A percentile compares a stretch with the other conserved stretches of the same genome.
phyloP scores from a whole-genome alignment of 169 alveolate species.

The Eimeria nieschulzi region DNA sequence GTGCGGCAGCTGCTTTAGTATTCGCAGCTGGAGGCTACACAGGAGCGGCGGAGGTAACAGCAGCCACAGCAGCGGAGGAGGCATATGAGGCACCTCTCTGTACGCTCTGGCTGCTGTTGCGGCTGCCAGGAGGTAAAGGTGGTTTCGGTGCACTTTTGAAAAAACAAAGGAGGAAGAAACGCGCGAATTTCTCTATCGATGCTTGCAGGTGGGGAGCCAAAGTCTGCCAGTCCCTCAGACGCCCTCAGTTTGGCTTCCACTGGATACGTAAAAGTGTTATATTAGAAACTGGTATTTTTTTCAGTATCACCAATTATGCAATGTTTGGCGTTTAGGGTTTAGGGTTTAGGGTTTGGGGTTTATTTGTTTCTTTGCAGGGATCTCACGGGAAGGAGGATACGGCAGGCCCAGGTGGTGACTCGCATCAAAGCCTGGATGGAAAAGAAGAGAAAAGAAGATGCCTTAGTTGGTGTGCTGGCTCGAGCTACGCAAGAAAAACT shows the following conservation, averaged over 20 bases:
- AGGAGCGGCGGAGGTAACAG: background rate
- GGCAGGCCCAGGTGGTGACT: conserved; percentile 81
- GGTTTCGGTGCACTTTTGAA: conserved; percentile 78
- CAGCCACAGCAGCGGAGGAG: background rate
- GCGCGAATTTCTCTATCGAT: conserved; percentile 56
- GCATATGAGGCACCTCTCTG: conserved; percentile 20
- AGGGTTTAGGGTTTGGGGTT: background rate
- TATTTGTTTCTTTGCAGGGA: conserved; percentile 72
- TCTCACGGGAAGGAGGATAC: conserved; percentile 79
- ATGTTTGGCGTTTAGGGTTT: no score
- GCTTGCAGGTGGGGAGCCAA: conserved; percentile 58
- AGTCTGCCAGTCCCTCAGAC: no score
- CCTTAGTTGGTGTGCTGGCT: conserved; percentile 42
- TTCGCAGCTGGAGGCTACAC: conserved; percentile 2
- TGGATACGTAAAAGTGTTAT: no score
- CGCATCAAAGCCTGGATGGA: conserved; percentile 82
- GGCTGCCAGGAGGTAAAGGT: conserved; percentile 80
- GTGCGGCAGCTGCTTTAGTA: conserved; percentile 8
- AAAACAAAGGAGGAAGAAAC: conserved; percentile 48
- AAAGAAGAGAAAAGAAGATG: conserved; percentile 80
- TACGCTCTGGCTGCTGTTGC: conserved; percentile 64
- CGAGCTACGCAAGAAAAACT: conserved; percentile 20
- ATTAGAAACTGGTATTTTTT: no score
- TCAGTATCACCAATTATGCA: no score
- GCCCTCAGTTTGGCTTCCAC: no score